Base-by-base conservation (phyloP, 2,329 filamentous ascomycete genomes). In the Diaporthe amygdali region DNA sequence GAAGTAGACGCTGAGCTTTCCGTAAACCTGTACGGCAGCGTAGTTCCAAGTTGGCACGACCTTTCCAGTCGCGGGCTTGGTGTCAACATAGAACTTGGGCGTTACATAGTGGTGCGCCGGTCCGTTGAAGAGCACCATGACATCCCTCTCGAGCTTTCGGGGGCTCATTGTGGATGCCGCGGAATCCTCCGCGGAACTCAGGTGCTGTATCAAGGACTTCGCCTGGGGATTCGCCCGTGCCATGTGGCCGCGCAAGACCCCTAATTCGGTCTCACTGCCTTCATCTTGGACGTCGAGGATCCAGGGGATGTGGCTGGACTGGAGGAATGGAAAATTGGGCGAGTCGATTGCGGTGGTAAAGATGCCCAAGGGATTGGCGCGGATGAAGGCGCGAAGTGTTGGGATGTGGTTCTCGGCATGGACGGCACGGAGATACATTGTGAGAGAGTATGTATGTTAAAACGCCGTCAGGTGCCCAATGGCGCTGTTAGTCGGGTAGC, bases 41-140 rank as follows among this genome's bases (percentile, higher is more conserved):
- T 93, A 93, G 78, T 93, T 90, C 91, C 91, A 93, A 0, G 91
- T 93, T 0, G 90, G 90, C 6, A 92, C 91, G 0, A 92, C 91
- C 74, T 93, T 93, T 14, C 86, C 91, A 0, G 87, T 90, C 0
- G 76, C 77, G 0, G 90, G 91, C 77, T 93, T 93, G 1, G 91
- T 92, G 74, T 90, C 85, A 14, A 81, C 84, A 81, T 93, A 93
- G 79, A 92, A 93, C 72, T 91, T 90, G 0, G 91, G 90, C 0
- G 91, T 92, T 6, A 93, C 86, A 74, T 93, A 93, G 79, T 91
- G 89, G 46, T 92, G 86, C 1, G 83, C 78, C 0, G 86, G 82
- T 0, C 83, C 84, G 55, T 84, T 92, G 83, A 93, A 93, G 20
- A 92, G 81, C 3, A 93, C 82, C 37, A 91, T 78, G 1, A 93